Evolutionary conservation across 352 stramenopile genomes (phyloP).

Genomic region (Pythium periplocum): DNA sequence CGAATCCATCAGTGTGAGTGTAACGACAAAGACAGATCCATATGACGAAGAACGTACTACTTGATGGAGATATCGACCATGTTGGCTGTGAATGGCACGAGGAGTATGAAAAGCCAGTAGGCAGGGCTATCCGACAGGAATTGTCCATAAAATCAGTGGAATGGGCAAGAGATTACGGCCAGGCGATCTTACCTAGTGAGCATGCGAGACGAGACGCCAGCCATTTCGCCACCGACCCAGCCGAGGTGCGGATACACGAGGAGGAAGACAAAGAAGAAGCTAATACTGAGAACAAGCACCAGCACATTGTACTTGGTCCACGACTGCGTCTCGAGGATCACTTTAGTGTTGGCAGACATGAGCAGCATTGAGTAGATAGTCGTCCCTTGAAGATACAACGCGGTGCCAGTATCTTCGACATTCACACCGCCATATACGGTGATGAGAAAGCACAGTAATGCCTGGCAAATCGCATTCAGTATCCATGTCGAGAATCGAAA

Average conservation of each 20-base stretch:
- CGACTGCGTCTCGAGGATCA: slow-evolving; percentile 67
- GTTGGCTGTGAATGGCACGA: slow-evolving; percentile 59
- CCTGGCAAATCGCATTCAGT: slow-evolving; percentile 56
- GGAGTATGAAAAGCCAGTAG: slow-evolving; percentile 65
- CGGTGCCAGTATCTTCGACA: slow-evolving; percentile 27
- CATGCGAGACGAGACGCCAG: slow-evolving; percentile 48
- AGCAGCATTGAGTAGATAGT: slow-evolving; percentile 68
- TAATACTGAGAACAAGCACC: slow-evolving; percentile 50
- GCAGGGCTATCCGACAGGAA: slow-evolving; percentile 26
- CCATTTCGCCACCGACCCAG: slow-evolving; percentile 42
- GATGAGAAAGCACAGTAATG: slow-evolving; percentile 58
- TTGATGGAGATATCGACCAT: slow-evolving; percentile 54
- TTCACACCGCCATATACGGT: slow-evolving; percentile 36
- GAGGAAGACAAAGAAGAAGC: slow-evolving; percentile 61
- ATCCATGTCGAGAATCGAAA: slow-evolving; percentile 56
- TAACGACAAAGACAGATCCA: slow-evolving; percentile 1
- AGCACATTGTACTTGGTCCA: slow-evolving; percentile 69
- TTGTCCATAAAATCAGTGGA: background rate
- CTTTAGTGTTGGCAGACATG: slow-evolving; percentile 74
- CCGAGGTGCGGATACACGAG: slow-evolving; percentile 51
- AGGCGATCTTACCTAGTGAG: slow-evolving; percentile 31
- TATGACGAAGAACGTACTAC: slow-evolving; percentile 35
- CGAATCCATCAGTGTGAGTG: background rate
- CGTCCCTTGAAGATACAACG: slow-evolving; percentile 57
- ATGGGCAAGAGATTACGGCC: background rate